phyloP scores from a whole-genome alignment of 768 basidiomycete species.

The Pisolithus marmoratus region DNA sequence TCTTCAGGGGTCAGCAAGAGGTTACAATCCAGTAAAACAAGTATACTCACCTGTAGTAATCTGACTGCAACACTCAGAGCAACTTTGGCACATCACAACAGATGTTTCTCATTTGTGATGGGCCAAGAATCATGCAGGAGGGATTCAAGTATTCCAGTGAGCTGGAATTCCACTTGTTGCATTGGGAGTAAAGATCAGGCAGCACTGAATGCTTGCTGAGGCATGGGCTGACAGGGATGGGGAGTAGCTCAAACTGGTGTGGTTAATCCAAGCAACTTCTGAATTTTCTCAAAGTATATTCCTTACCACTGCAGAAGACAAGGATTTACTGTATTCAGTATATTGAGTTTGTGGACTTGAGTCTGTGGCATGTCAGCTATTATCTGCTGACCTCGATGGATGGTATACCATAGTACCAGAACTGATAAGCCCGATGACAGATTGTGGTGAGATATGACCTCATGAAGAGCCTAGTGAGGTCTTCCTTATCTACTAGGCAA shows the following conservation, averaged over 20 bases:
- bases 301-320: conserved; percentile 97
- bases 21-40: not conserved
- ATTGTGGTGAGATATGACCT: conserved; percentile 88
- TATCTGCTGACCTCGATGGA: not conserved
- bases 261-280: conserved; percentile 89
- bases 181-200: conserved; percentile 90
- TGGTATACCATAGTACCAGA: conserved; percentile 89
- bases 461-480: conserved; percentile 91
- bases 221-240: conserved; percentile 78
- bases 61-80: conserved; percentile 92
- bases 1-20: conserved; percentile 28
- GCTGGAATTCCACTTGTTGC: conserved; percentile 92
- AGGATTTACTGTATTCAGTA: conserved; percentile 93
- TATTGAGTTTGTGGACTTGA: conserved; percentile 99
- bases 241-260: conserved; percentile 80
- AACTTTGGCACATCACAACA: conserved; percentile 91
- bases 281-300: conserved; percentile 93
- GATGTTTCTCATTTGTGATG: conserved; percentile 88
- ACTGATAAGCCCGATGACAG: conserved; percentile 93
- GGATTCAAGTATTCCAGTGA: conserved; percentile 84
- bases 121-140: conserved; percentile 94
- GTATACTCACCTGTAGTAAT: conserved; percentile 64
- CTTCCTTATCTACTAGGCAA: conserved; percentile 84
- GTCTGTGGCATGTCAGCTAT: conserved; percentile 44
- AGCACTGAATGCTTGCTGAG: conserved; percentile 75